phyloP scores from a whole-genome alignment of 257 asterid species.

The Solanum chiquidenum region DNA sequence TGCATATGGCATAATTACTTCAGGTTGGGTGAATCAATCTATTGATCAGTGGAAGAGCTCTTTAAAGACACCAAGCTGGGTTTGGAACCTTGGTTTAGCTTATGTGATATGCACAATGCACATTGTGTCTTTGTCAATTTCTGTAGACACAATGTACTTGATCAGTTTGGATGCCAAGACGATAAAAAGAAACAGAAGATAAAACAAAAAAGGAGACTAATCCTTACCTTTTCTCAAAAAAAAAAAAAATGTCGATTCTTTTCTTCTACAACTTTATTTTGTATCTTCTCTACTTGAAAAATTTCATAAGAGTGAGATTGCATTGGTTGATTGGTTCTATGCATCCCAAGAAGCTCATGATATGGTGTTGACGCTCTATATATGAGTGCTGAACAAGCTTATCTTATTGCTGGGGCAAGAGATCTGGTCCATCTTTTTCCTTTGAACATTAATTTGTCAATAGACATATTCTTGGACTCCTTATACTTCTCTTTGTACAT shows the following conservation, averaged over 20 bases:
- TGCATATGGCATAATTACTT: background rate
- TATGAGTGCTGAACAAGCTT: background rate
- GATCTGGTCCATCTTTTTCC: background rate
- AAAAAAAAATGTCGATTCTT: background rate
- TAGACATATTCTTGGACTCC: background rate
- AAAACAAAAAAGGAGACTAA: background rate
- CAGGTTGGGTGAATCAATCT: background rate
- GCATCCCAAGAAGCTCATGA: background rate
- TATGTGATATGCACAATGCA: background rate
- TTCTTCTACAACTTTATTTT: background rate
- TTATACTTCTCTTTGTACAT: background rate
- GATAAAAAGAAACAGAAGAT: background rate
- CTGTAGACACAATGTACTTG: background rate
- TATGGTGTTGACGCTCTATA: background rate
- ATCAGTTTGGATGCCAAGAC: background rate
- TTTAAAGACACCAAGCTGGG: background rate
- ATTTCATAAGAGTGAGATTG: background rate
- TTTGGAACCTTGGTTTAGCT: background rate
- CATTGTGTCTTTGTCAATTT: background rate
- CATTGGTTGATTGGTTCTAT: background rate
- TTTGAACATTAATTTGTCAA: background rate
- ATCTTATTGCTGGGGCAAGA: background rate
- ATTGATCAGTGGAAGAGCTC: background rate
- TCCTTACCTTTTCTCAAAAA: background rate
- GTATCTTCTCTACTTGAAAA: background rate